Percentiles rank a stretch among this genome's conserved stretches.
These are phyloP conservation scores for Bromus sterilis DNA, from an alignment of 176 grass and related monocot species.

Conservation along the genomic window DNA sequence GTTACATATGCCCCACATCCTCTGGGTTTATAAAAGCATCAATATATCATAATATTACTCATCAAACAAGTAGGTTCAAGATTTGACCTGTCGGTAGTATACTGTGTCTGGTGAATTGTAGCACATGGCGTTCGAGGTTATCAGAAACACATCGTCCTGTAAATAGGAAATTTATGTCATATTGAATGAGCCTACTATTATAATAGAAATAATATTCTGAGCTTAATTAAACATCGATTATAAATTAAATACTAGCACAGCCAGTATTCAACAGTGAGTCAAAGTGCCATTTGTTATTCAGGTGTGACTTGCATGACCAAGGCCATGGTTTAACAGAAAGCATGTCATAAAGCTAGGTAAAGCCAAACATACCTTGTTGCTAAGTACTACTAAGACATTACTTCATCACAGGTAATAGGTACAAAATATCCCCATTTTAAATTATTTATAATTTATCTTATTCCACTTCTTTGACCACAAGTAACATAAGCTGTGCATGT, in stretches of 20 bases:
- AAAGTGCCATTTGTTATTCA: not conserved
- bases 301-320: not conserved
- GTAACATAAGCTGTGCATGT: not conserved
- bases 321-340: not conserved
- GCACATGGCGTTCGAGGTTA: constrained; percentile 86
- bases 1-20: constrained; percentile 3
- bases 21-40: not conserved
- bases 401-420: constrained; percentile 5
- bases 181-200: not conserved
- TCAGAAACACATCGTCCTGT: constrained; percentile 84
- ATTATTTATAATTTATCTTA: not conserved
- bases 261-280: not conserved
- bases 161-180: constrained; percentile 24
- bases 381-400: not conserved
- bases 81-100: constrained; percentile 81
- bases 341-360: not conserved
- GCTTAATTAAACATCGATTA: not conserved
- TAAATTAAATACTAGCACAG: not conserved
- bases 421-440: not conserved
- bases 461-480: not conserved
- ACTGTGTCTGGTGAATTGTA: constrained; percentile 95
- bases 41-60: not conserved
- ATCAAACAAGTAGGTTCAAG: not conserved
- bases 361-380: not conserved
- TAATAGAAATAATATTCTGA: not conserved